These are phyloP conservation scores for Nicotiana attenuata DNA, from an alignment of 257 asterid genomes.

Conservation along the genomic window DNA sequence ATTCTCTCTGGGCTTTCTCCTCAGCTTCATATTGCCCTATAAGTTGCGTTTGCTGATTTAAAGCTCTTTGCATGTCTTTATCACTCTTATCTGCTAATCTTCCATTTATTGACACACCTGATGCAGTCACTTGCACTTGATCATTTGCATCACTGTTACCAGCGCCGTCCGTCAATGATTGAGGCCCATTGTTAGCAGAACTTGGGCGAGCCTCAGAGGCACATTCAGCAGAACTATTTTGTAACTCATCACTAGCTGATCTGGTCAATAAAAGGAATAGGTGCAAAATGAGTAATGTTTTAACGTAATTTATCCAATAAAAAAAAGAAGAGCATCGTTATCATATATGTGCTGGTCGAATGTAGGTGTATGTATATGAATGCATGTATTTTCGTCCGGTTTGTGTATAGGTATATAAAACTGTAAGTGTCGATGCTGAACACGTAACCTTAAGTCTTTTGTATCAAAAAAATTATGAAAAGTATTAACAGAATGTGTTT, in stretches of 20 bases:
- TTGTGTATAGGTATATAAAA: no score
- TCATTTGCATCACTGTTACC: conserved; percentile 27
- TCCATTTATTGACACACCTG: conserved; percentile 22
- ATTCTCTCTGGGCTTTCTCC: conserved; percentile 78
- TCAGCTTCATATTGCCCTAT: conserved; percentile 58
- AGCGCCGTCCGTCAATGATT: conserved; percentile 24
- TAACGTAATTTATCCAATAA: not conserved
- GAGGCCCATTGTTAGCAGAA: conserved; percentile 33
- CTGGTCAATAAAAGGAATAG: conserved; percentile 35
- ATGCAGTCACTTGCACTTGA: conserved; percentile 22
- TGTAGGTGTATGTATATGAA: not conserved
- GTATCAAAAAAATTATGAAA: not conserved
- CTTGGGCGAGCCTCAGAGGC: conserved; percentile 36
- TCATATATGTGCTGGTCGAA: not conserved
- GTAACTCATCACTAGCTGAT: conserved; percentile 17
- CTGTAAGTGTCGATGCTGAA: not conserved
- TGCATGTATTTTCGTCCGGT: no score
- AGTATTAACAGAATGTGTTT: not conserved
- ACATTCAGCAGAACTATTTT: not conserved
- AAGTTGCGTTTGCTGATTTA: conserved; percentile 55
- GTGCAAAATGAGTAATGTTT: not conserved
- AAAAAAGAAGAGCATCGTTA: not conserved
- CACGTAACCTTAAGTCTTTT: not conserved
- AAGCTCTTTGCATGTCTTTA: conserved; percentile 53
- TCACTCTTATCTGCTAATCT: conserved; percentile 28